Conservation (phyloP, 441 rosid species). For the Syzygium malaccense region DNA sequence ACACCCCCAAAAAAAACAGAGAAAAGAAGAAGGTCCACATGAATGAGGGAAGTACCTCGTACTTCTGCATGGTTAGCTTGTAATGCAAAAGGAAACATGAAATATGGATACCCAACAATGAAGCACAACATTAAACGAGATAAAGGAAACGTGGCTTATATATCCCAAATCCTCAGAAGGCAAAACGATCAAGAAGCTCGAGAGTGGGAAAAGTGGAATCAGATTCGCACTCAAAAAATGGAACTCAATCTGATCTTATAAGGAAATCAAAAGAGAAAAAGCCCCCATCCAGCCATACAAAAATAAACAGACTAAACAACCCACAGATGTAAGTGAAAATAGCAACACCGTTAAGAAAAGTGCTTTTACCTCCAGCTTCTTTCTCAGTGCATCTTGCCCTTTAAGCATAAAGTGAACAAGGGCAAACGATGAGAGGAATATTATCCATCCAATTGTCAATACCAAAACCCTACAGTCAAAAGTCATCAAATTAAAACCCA, state of each 20-base stretch:
- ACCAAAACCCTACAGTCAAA: constrained; percentile 51
- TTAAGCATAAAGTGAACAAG: constrained; percentile 69
- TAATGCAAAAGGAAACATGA: background rate
- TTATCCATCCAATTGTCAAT: constrained; percentile 81
- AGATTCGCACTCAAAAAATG: background rate
- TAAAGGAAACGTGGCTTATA: background rate
- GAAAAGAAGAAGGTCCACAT: background rate
- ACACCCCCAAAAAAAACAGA: background rate
- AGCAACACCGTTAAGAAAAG: background rate
- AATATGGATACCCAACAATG: background rate
- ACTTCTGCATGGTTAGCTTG: background rate
- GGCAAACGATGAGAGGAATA: constrained; percentile 71
- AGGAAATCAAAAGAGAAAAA: background rate
- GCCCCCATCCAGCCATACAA: background rate
- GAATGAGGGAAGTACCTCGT: background rate
- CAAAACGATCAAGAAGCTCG: background rate
- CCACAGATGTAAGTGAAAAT: background rate
- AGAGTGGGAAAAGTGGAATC: background rate
- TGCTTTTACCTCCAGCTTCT: constrained; percentile 61
- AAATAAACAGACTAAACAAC: background rate
- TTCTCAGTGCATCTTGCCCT: constrained; percentile 75
- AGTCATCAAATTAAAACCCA: background rate
- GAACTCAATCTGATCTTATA: background rate
- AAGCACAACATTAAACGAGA: background rate
- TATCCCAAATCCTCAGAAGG: background rate